These are phyloP conservation scores for Tetracladium maxilliforme DNA, from an alignment of 2,329 filamentous ascomycete genomes.

Conservation along the genomic window DNA sequence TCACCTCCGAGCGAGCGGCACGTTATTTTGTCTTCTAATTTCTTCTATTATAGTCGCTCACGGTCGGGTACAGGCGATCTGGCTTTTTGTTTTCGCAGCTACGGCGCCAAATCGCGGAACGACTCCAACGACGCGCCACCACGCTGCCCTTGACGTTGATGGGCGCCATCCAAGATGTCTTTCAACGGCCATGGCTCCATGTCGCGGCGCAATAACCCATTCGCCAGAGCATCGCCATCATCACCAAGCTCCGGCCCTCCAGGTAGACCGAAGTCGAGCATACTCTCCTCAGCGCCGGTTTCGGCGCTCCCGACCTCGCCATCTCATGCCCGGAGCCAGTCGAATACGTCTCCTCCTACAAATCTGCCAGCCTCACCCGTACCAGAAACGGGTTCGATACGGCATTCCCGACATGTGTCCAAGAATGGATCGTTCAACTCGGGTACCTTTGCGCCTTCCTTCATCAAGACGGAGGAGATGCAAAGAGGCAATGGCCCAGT, in stretches of 20 bases:
- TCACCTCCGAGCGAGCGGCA: no score
- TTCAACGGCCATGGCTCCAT: no score
- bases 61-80: no score
- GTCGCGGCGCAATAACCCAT: constrained; percentile 71
- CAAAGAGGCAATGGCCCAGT: constrained; percentile 39
- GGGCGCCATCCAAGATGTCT: no score
- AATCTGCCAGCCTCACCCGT: constrained; percentile 19
- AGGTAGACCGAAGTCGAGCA: constrained; percentile 58
- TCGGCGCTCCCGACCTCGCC: constrained; percentile 21
- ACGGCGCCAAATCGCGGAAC: no score
- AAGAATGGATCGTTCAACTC: constrained; percentile 48
- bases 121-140: no score
- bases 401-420: constrained; percentile 29
- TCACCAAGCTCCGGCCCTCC: constrained; percentile 40
- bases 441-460: constrained; percentile 86
- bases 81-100: no score
- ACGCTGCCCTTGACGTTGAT: no score
- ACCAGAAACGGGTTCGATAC: constrained; percentile 7
- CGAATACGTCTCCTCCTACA: constrained; percentile 37
- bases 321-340: constrained; percentile 55
- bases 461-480: constrained; percentile 80
- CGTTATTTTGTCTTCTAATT: no score
- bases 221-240: constrained; percentile 53
- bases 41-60: no score
- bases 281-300: constrained; percentile 36